phyloP scores from a whole-genome alignment of 306 rosid genomes.

The Gleditsia sinensis region DNA sequence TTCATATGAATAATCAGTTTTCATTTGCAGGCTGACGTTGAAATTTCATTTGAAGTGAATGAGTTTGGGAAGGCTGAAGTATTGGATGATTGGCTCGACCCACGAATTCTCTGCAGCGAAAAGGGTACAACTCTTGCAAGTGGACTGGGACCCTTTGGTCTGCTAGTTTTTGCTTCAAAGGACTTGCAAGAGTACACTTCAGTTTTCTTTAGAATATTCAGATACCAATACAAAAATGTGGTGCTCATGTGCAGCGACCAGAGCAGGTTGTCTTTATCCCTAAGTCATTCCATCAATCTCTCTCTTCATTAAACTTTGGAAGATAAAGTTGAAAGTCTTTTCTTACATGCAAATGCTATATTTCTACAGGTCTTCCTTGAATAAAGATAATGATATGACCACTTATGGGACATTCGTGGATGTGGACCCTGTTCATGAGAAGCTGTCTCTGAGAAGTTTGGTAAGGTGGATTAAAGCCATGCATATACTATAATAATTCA shows the following conservation, averaged over 20 bases:
- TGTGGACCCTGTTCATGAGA: slow-evolving; percentile 53
- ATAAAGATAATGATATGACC: slow-evolving; percentile 49
- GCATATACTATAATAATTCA: not conserved
- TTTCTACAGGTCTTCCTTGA: slow-evolving; percentile 57
- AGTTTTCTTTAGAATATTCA: slow-evolving; percentile 50
- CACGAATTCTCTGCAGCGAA: slow-evolving; percentile 43
- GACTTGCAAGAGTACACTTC: slow-evolving; percentile 47
- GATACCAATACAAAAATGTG: slow-evolving; percentile 30
- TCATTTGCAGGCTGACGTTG: slow-evolving; percentile 56
- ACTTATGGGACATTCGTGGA: slow-evolving; percentile 58
- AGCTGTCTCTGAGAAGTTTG: slow-evolving; percentile 63
- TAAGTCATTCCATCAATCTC: not conserved
- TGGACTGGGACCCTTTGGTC: slow-evolving; percentile 55
- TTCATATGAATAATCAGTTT: too few relatives aligned
- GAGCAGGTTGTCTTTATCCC: slow-evolving; percentile 34
- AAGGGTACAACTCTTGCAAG: slow-evolving; percentile 40
- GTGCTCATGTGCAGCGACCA: slow-evolving; percentile 58
- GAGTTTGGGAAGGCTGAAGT: slow-evolving; percentile 42
- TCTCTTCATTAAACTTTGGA: not conserved
- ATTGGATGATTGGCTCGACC: slow-evolving; percentile 40
- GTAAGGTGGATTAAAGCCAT: slow-evolving; percentile 39
- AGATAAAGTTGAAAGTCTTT: not conserved
- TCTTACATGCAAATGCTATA: not conserved
- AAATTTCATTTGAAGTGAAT: slow-evolving; percentile 36
- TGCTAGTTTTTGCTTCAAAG: slow-evolving; percentile 44